These are phyloP conservation scores for Hypoxylon sp. DNA, from an alignment of 2,329 filamentous ascomycete species.

Conservation along the genomic window DNA sequence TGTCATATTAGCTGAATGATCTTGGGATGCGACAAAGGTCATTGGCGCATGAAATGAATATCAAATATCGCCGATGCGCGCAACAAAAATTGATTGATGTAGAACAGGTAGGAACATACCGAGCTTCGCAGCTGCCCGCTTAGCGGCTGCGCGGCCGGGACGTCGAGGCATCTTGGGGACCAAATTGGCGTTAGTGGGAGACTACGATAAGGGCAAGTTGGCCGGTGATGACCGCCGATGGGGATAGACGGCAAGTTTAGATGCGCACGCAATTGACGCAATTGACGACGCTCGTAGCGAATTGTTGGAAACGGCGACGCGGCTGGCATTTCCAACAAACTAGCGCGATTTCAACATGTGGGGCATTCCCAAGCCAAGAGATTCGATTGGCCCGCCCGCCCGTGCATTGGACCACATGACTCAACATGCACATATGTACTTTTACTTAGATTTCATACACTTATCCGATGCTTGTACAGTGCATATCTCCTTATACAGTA, in stretches of 20 bases:
- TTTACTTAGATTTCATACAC: no score
- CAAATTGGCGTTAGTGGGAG: neutral
- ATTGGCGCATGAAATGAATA: neutral
- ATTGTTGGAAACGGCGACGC: conserved; percentile 6
- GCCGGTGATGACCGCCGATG: neutral
- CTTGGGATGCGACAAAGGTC: conserved; percentile 14
- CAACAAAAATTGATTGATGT: conserved; percentile 12
- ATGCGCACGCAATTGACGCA: conserved; percentile 2
- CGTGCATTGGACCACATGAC: neutral
- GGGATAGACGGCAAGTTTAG: conserved; percentile 1
- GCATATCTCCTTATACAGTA: no score
- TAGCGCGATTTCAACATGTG: conserved; percentile 1
- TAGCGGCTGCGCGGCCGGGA: conserved; percentile 62
- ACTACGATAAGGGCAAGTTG: neutral
- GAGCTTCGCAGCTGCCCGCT: conserved; percentile 61
- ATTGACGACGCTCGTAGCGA: neutral
- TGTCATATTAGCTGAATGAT: conserved; percentile 17
- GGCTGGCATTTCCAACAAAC: neutral
- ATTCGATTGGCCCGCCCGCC: neutral
- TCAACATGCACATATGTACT: no score
- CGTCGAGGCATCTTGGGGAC: conserved; percentile 54
- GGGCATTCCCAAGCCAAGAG: neutral
- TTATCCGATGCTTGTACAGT: no score
- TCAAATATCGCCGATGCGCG: neutral
- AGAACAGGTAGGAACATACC: conserved; percentile 52